Evolutionary conservation across 495 filamentous ascomycete genomes (phyloP).

Genomic region (Penicillium cosmopolitanum): DNA sequence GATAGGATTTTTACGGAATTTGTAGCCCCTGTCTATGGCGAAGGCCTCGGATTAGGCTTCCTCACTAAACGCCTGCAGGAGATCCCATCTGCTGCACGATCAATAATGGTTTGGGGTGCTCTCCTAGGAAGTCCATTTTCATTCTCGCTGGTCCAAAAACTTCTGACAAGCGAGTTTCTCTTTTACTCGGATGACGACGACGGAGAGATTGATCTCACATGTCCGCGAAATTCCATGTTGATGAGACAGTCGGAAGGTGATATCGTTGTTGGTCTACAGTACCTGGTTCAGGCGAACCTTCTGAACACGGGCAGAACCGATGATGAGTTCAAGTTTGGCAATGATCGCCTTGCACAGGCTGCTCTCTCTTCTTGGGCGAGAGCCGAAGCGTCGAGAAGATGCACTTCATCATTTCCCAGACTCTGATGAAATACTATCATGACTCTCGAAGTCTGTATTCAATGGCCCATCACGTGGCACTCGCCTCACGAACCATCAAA

Average conservation of each 20-base stretch:
- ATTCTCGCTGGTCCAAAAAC: conserved; percentile 75
- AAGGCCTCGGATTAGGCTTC: conserved; percentile 79
- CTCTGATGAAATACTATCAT: conserved; percentile 70
- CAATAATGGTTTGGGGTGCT: conserved; percentile 86
- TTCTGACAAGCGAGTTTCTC: conserved; percentile 70
- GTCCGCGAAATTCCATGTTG: conserved; percentile 35
- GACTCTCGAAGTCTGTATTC: conserved; percentile 65
- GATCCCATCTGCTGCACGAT: conserved; percentile 67
- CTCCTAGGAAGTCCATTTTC: conserved; percentile 79
- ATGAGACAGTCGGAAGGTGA: conserved; percentile 51
- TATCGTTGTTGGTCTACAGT: conserved; percentile 75
- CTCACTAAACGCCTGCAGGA: conserved; percentile 76
- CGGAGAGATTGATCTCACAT: conserved; percentile 37
- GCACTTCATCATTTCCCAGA: conserved; percentile 85
- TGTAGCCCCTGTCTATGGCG: conserved; percentile 71
- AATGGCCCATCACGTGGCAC: conserved; percentile 75
- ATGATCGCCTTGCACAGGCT: conserved; percentile 82
- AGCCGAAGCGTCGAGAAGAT: conserved; percentile 69
- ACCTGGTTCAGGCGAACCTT: conserved; percentile 74
- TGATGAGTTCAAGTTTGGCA: conserved; percentile 68
- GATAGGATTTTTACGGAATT: conserved; percentile 84
- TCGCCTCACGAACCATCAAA: conserved; percentile 72
- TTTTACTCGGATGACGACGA: conserved; percentile 48
- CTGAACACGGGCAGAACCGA: conserved; percentile 76
- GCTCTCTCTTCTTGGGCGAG: conserved; percentile 69